Conservation (phyloP, 2,329 filamentous ascomycete genomes). For the Colletotrichum neosansevieriae region DNA sequence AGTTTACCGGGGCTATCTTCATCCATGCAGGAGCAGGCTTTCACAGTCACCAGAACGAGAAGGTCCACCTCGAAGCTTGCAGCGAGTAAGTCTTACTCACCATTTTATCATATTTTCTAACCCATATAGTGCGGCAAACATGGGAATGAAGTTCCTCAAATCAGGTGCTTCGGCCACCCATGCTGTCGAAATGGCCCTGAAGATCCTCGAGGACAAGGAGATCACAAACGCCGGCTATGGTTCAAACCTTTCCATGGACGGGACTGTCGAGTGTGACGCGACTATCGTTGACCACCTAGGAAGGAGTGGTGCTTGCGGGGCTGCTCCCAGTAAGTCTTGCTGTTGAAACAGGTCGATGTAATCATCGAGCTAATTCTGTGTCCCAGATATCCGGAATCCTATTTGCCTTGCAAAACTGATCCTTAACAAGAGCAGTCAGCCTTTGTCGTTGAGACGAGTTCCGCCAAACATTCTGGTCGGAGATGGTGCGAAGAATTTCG, state of each 20-base stretch:
- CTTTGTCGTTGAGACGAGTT: constrained; percentile 86
- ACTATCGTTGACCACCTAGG: constrained; percentile 92
- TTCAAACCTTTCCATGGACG: constrained; percentile 92
- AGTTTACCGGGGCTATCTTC: constrained; percentile 79
- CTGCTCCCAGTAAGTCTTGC: constrained; percentile 80
- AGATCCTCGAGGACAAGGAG: constrained; percentile 89
- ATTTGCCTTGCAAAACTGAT: constrained; percentile 88
- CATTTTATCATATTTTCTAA: background rate
- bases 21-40: constrained; percentile 96
- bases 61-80: constrained; percentile 86
- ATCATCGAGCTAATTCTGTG: constrained; percentile 34
- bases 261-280: constrained; percentile 93
- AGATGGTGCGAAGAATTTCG: constrained; percentile 88
- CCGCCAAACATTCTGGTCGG: constrained; percentile 93
- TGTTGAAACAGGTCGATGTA: background rate
- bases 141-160: constrained; percentile 84
- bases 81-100: constrained; percentile 75
- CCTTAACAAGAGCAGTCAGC: constrained; percentile 79
- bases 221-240: constrained; percentile 98
- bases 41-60: constrained; percentile 89
- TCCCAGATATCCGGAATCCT: constrained; percentile 88
- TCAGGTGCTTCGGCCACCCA: constrained; percentile 85
- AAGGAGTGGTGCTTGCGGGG: constrained; percentile 92
- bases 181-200: constrained; percentile 90
- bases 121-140: constrained; percentile 77